phyloP scores from a whole-genome alignment of 2,329 filamentous ascomycete species.

The Grosmannia penicillata region DNA sequence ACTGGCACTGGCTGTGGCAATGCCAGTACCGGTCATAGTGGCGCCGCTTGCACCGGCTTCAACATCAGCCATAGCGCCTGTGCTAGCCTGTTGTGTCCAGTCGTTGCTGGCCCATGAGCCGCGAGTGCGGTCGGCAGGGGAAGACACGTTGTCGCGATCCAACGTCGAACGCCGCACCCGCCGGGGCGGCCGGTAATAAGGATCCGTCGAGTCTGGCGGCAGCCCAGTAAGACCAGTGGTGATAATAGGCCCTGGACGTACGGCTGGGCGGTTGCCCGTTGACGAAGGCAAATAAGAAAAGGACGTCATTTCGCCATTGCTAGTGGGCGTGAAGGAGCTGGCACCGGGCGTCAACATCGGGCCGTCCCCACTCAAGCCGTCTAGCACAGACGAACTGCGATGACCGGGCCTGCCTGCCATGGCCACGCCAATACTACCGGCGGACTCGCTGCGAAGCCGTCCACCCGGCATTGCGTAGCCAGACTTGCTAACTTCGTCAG shows the following conservation, averaged over 20 bases:
- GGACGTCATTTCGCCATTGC: constrained; percentile 49
- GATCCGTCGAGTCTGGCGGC: constrained; percentile 46
- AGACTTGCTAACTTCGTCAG: constrained; percentile 49
- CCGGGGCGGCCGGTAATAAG: constrained; percentile 79
- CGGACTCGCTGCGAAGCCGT: constrained; percentile 45
- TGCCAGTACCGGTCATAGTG: constrained; percentile 7
- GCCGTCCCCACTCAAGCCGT: constrained; percentile 31
- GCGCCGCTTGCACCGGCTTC: not conserved
- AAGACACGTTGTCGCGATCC: constrained; percentile 35
- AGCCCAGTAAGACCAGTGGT: constrained; percentile 8
- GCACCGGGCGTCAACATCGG: constrained; percentile 23
- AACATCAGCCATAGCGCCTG: not conserved
- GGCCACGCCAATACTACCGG: constrained; percentile 39
- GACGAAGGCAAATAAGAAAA: constrained; percentile 57
- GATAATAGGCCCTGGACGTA: not conserved
- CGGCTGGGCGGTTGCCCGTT: constrained; percentile 26
- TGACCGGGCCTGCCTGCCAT: constrained; percentile 25
- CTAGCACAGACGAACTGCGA: constrained; percentile 39
- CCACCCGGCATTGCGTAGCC: constrained; percentile 39
- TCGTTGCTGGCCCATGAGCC: constrained; percentile 23
- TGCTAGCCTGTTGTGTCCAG: constrained; percentile 13
- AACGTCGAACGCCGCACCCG: constrained; percentile 28
- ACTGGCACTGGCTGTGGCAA: not conserved
- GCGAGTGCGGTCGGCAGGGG: constrained; percentile 19
- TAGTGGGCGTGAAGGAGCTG: constrained; percentile 58